Evolutionary conservation across 805 yeast genomes (phyloP), one percentile per base, ranked within the genome.

Genomic region (Wickerhamomyces chaumierensis): DNA sequence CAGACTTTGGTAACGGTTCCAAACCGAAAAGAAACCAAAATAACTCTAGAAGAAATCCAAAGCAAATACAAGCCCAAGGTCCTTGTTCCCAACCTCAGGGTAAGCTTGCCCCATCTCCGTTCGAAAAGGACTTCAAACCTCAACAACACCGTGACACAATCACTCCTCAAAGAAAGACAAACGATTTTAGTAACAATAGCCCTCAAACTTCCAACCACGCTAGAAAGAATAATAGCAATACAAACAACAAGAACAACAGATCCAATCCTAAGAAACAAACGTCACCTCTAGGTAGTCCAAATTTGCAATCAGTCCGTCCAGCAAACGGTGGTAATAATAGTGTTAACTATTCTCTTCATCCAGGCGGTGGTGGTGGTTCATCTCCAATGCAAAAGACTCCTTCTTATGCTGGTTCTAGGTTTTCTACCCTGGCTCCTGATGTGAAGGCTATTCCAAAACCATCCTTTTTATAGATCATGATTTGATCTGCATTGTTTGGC

Each of bases 391-490:
- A 15, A 18, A 15, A 14, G 15, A 18, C 14, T 33, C 7, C 36
- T 23, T 7, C 20, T 23, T 44, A 25, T 44, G 47, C 47, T 17
- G 45, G 45, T 25, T 23, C 42, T 4, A 33, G 43, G 3, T 44
- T 39, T 18, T 14, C 25, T 4, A 27, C 18, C 33, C 9, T 21
- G n/a, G 23, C 40, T 5, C 49, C 49, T 15, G 48, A 44, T 25
- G 39, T 48, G 3, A 35, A 34, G 5, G n/a, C 38, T 7, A 28
- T 44, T 21, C 46, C 49, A 31, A 46, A 46, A 28, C 49, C 49
- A 18, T 37, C 45, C 11, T 46, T 46, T 31, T 35, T 46, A 37
- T 46, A 37, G 35, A 25, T 6, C 6, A 7, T 21, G 25, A 17
- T n/a, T 11, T 15, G 34, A 35, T 15, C 15, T 7, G 15, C 14